phyloP scores from a whole-genome alignment of 176 grass and related monocot species.

The Otatea glauca region DNA sequence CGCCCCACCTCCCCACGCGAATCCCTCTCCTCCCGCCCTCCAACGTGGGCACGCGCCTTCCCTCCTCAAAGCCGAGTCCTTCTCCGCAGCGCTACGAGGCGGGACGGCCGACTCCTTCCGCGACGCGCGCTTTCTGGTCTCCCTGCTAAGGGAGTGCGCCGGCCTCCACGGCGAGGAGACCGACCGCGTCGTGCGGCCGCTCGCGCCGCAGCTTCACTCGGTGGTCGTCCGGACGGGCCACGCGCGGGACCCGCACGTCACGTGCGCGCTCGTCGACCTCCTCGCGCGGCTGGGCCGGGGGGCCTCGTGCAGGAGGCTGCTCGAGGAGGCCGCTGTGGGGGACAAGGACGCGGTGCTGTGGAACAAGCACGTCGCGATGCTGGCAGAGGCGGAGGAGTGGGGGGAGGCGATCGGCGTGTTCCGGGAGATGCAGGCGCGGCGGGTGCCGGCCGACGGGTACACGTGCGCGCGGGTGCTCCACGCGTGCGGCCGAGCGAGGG shows the following conservation, averaged over 20 bases:
- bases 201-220: conserved; percentile 71
- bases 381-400: conserved; percentile 61
- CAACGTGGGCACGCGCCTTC: background rate
- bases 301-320: conserved; percentile 48
- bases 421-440: conserved; percentile 57
- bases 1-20: conserved; percentile 9
- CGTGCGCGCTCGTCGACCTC: conserved; percentile 73
- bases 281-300: conserved; percentile 53
- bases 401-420: conserved; percentile 56
- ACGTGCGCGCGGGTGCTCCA: conserved; percentile 69
- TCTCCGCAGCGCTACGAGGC: conserved; percentile 50
- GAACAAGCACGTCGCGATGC: conserved; percentile 76
- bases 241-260: conserved; percentile 55
- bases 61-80: conserved; percentile 9
- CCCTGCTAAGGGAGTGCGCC: conserved; percentile 58
- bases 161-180: conserved; percentile 4
- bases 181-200: background rate
- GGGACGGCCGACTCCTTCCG: conserved; percentile 30
- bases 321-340: conserved; percentile 34
- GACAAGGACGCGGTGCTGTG: conserved; percentile 58
- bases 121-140: conserved; percentile 51
- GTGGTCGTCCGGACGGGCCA: conserved; percentile 52
- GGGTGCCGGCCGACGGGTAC: conserved; percentile 65
- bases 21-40: background rate
- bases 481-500: conserved; percentile 63